These are phyloP conservation scores for Bassia scoparia DNA, from an alignment of 148 eudicot genomes.

Conservation along the genomic window DNA sequence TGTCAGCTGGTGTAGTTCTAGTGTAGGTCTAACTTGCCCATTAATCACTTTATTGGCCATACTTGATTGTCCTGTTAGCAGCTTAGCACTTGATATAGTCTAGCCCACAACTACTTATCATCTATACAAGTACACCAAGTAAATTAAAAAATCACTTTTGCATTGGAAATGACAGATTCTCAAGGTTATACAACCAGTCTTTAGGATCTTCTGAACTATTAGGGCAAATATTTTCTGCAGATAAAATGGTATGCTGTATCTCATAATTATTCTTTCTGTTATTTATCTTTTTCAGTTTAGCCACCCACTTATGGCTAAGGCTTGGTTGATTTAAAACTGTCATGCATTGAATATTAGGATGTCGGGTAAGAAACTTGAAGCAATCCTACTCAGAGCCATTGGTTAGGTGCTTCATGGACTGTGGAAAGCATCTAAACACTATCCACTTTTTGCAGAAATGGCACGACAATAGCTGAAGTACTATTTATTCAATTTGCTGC, in stretches of 20 bases:
- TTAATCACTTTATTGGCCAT: too few species aligned
- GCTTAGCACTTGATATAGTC: too few species aligned
- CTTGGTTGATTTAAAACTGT: neutral
- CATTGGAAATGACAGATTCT: slow-evolving; percentile 47
- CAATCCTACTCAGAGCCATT: slow-evolving; percentile 65
- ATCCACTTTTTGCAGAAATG: slow-evolving; percentile 75
- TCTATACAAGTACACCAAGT: too few species aligned
- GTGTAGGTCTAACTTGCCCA: too few species aligned
- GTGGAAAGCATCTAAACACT: slow-evolving; percentile 91
- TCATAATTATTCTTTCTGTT: neutral
- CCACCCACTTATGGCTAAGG: too few species aligned
- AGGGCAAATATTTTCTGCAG: slow-evolving; percentile 37
- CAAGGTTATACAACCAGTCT: slow-evolving; percentile 39
- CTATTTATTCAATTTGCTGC: neutral
- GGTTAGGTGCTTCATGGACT: slow-evolving; percentile 86
- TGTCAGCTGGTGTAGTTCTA: too few species aligned
- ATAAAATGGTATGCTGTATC: slow-evolving; percentile 47
- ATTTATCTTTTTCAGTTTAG: too few species aligned
- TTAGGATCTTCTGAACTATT: slow-evolving; percentile 29
- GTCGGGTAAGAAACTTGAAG: slow-evolving; percentile 46
- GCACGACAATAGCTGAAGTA: slow-evolving; percentile 67
- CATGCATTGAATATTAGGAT: slow-evolving; percentile 37
- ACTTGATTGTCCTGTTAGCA: too few species aligned
- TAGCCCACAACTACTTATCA: too few species aligned
- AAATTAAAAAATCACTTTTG: too few species aligned